Base-by-base conservation (phyloP, 768 basidiomycete species). In the Lepiota brunneoincarnata region DNA sequence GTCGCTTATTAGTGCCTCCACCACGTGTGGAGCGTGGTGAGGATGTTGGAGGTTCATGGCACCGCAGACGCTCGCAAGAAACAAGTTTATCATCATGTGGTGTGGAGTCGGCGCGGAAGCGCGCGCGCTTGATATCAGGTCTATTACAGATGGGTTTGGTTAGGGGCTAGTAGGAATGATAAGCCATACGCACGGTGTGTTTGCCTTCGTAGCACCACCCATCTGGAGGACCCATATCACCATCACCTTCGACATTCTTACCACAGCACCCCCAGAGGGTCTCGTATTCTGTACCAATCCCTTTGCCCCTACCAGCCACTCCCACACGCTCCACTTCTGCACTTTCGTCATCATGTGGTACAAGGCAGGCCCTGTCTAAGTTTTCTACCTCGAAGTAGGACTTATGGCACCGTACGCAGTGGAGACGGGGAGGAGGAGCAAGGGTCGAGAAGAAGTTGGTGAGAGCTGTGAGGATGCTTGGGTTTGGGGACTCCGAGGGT, bases 161-260 rank as follows among this genome's bases (percentile, higher is more conserved):
- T 51, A 23, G 18, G 47, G 49, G 40, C 6, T 28, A 31, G 45
- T 6, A 18, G 42, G 36, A 50, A 57, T 17, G 28, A 44, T 18
- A 73, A 46, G 37, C 34, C 35, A 18, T 40, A 77, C 82, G 56
- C 47, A 85, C 84, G 6, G 89, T 91, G 65, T 92, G 89, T 66
- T 77, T 80, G 3, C 89, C 89, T 65, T 91, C 89, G 61, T 90
- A 91, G 62, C 89, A 92, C 88, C 88, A 92, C 1, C 89, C 90
- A 63, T 90, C 87, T 1, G 89, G 90, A 1, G 90, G 89, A 0
- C 89, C 89, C 71, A 86, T 86, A 57, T 89, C 86, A 1, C 90
- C 89, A 58, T 86, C 83, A 0, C 89, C 89, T 21, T 89, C 84
- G 5, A 83, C 84, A 0, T 80, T 84, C 62, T 78, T 74, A 6